Evolutionary conservation across 2,329 filamentous ascomycete genomes (phyloP), one percentile per base, ranked within the genome.

Genomic region (Sarocladium oryzae): DNA sequence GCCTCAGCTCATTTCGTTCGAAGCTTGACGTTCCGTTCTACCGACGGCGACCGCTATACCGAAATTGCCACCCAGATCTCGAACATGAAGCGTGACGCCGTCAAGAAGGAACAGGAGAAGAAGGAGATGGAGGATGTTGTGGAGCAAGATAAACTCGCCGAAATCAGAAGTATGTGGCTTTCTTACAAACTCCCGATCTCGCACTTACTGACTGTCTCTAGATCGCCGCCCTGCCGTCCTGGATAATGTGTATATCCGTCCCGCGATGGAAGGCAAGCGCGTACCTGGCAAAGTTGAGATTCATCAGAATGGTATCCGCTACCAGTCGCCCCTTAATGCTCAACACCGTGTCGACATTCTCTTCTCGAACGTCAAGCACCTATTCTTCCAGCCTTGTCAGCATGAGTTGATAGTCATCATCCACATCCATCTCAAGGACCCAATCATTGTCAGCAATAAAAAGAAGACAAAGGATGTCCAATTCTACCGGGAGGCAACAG

Each of bases 51-150:
- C 55, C 84, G 92, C 56, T 90, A 99, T 66, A 86, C 89, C 53
- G 89, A 95, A 61, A 93, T 99, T 58, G 86, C 90, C 11, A 87
- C 87, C 55, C 88, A 95, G 63, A 97, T 99, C 60, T 92, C 89
- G 10, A 93, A 96, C 63, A 85, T 99, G 75, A 95, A 96, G 74
- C 95, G 93, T 65, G 89, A 92, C 59, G 84, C 88, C 4, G 82
- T 89, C 37, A 91, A 95, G 69, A 88, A 89, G 60, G 93, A 99
- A 68, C 91, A 96, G 62, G 92, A 96, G 70, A 96, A 97, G 82
- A 99, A 99, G 73, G 92, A 99, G 60, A 87, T 99, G 87, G 93
- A 99, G 66, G 93, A 99, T 68, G 93, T 99, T 20, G 91, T 99
- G 5, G 93, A 97, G 69, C 93, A 99, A 68, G 93, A 99, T 66